phyloP scores from a whole-genome alignment of 148 eudicot genomes.

The Pharnaceum exiguum region DNA sequence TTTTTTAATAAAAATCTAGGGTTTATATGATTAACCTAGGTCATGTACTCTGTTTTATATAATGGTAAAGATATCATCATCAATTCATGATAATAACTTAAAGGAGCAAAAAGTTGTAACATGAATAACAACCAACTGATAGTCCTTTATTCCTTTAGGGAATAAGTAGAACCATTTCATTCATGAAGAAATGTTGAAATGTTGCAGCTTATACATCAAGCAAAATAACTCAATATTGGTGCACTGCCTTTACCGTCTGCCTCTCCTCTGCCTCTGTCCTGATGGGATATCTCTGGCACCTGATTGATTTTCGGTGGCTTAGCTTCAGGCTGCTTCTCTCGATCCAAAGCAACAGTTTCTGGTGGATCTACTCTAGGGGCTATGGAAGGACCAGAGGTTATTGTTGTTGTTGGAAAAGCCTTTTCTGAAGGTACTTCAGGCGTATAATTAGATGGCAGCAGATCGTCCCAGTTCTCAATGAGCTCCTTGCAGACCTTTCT shows the following conservation, averaged over 20 bases:
- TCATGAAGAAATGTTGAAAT: no score
- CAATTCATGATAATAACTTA: no score
- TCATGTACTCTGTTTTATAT: no score
- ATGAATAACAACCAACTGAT: no score
- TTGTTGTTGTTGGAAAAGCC: conserved; percentile 86
- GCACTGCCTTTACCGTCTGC: conserved; percentile 27
- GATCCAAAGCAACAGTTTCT: conserved; percentile 35
- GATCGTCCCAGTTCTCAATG: conserved; percentile 95
- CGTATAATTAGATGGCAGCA: conserved; percentile 85
- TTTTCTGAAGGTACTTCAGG: conserved; percentile 97
- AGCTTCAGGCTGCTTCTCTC: conserved; percentile 45
- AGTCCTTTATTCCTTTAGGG: no score
- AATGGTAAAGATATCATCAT: no score
- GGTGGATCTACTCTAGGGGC: conserved; percentile 40
- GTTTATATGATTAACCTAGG: no score
- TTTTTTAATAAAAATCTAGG: no score
- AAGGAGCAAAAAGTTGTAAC: no score
- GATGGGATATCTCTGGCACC: conserved; percentile 21
- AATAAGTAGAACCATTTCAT: no score
- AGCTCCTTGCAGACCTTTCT: conserved; percentile 96
- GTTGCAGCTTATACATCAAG: no score
- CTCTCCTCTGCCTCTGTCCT: conserved; percentile 33
- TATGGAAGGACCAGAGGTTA: conserved; percentile 65
- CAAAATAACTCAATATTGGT: no score
- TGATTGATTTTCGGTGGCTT: conserved; percentile 39